These are phyloP conservation scores for Sophora flavescens DNA, from an alignment of 306 rosid species.

Conservation along the genomic window DNA sequence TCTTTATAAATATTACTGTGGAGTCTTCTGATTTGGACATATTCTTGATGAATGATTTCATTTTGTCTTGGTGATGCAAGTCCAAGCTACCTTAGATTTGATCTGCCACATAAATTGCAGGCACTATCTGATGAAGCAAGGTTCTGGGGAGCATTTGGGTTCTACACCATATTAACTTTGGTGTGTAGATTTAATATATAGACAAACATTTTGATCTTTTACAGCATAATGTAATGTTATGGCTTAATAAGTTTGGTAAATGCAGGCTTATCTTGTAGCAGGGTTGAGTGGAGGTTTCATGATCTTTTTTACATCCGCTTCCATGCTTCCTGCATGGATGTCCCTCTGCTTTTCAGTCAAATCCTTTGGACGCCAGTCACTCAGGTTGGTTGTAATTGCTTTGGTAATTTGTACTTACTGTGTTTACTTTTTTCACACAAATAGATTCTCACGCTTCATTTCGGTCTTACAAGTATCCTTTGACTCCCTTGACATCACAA, in stretches of 20 bases:
- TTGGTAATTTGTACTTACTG: conserved; percentile 22
- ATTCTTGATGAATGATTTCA: conserved; percentile 34
- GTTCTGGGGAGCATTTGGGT: conserved; percentile 98
- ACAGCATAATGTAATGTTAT: conserved; percentile 12
- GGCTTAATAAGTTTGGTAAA: conserved; percentile 61
- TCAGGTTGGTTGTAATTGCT: conserved; percentile 65
- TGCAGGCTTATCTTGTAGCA: conserved; percentile 86
- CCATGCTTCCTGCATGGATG: conserved; percentile 88
- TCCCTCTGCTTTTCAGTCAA: conserved; percentile 70
- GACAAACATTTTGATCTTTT: conserved; percentile 23
- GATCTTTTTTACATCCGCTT: conserved; percentile 66
- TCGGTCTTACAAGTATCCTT: conserved; percentile 30
- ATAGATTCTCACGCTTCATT: conserved; percentile 25
- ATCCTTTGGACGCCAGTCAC: conserved; percentile 65
- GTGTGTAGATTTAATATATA: conserved; percentile 56
- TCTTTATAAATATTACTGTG: conserved; percentile 28
- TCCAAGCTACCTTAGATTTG: conserved; percentile 37
- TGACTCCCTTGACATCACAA: conserved; percentile 18
- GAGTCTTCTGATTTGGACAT: conserved; percentile 21
- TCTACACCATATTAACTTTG: conserved; percentile 73
- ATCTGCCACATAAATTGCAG: conserved; percentile 60
- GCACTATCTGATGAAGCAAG: conserved; percentile 80
- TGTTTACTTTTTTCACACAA: not conserved
- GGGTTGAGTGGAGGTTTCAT: conserved; percentile 94
- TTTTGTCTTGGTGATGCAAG: conserved; percentile 22